Conservation (phyloP, 2,329 filamentous ascomycete species). For the Ophiostoma australiae region DNA sequence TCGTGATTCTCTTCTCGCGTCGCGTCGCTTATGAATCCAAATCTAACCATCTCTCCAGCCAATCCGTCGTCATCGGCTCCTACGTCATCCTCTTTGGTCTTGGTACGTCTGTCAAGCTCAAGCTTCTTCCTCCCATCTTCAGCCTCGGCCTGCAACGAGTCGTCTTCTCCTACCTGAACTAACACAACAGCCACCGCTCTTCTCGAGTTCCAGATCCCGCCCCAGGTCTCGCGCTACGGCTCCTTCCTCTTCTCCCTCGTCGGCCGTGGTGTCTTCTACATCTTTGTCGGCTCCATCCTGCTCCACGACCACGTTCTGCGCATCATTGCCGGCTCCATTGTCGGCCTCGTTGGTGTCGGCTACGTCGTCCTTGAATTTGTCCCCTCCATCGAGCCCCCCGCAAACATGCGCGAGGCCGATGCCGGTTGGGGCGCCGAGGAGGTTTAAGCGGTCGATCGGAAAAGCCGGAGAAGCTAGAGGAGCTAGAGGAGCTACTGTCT, state of each 20-base stretch:
- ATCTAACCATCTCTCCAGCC: conserved; percentile 41
- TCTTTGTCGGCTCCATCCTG: conserved; percentile 86
- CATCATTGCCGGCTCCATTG: conserved; percentile 69
- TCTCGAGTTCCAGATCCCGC: conserved; percentile 90
- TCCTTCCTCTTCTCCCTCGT: conserved; percentile 98
- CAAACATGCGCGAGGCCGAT: conserved; percentile 76
- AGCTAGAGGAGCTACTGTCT: background rate
- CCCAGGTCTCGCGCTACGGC: conserved; percentile 86
- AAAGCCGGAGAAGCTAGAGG: background rate
- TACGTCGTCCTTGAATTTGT: conserved; percentile 74
- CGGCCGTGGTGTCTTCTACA: conserved; percentile 92
- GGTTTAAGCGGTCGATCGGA: conserved; percentile 45
- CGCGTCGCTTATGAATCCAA: background rate
- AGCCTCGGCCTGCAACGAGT: no score
- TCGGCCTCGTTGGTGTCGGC: conserved; percentile 71
- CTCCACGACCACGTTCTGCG: conserved; percentile 63
- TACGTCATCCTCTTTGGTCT: conserved; percentile 92
- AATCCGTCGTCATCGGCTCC: conserved; percentile 69
- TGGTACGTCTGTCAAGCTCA: conserved; percentile 47
- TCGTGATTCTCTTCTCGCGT: background rate
- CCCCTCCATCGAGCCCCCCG: conserved; percentile 71
- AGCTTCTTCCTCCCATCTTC: background rate
- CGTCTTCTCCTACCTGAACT: background rate
- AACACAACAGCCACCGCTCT: conserved; percentile 56
- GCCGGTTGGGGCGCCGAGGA: conserved; percentile 73